Conservation (phyloP, 2,329 filamentous ascomycete genomes). For the Arthroderma uncinatum region DNA sequence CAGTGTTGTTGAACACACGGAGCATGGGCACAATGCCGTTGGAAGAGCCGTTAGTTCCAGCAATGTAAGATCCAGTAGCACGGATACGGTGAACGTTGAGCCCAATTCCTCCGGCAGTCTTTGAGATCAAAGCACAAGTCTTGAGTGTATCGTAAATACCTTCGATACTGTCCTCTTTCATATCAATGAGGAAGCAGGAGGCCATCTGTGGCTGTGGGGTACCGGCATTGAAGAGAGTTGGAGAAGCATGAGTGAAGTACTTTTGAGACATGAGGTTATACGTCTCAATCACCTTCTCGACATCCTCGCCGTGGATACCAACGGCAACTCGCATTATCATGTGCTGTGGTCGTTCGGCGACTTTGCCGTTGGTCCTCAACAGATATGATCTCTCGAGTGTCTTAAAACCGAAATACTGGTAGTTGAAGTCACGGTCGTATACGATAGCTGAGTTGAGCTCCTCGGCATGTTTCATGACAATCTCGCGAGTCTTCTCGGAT, state of each 20-base stretch:
- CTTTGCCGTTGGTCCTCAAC: slow-evolving; percentile 86
- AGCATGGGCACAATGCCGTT: slow-evolving; percentile 98
- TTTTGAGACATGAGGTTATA: slow-evolving; percentile 99
- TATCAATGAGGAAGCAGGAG: slow-evolving; percentile 97
- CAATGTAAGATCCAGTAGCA: slow-evolving; percentile 95
- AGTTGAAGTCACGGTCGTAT: slow-evolving; percentile 99
- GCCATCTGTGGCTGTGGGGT: slow-evolving; percentile 90
- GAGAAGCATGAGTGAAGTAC: slow-evolving; percentile 95
- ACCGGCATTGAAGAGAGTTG: slow-evolving; percentile 94
- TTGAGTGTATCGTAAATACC: slow-evolving; percentile 99
- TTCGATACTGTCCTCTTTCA: slow-evolving; percentile 99
- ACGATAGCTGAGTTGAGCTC: slow-evolving; percentile 98
- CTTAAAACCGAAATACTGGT: slow-evolving; percentile 99
- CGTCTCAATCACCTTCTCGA: slow-evolving; percentile 90
- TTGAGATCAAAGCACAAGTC: slow-evolving; percentile 99
- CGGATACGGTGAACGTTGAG: slow-evolving; percentile 94
- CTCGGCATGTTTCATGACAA: slow-evolving; percentile 88
- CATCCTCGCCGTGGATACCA: slow-evolving; percentile 88
- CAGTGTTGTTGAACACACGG: slow-evolving; percentile 98
- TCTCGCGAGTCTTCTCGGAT: slow-evolving; percentile 77
- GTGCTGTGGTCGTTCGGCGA: slow-evolving; percentile 94
- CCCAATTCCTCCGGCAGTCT: slow-evolving; percentile 96
- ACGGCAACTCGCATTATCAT: slow-evolving; percentile 99
- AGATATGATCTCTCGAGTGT: slow-evolving; percentile 96
- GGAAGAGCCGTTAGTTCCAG: slow-evolving; percentile 93